Percentiles rank a stretch among this genome's conserved stretches.
These are phyloP conservation scores for Pachysandra terminalis DNA, from an alignment of 164 flowering plant species.

Conservation along the genomic window DNA sequence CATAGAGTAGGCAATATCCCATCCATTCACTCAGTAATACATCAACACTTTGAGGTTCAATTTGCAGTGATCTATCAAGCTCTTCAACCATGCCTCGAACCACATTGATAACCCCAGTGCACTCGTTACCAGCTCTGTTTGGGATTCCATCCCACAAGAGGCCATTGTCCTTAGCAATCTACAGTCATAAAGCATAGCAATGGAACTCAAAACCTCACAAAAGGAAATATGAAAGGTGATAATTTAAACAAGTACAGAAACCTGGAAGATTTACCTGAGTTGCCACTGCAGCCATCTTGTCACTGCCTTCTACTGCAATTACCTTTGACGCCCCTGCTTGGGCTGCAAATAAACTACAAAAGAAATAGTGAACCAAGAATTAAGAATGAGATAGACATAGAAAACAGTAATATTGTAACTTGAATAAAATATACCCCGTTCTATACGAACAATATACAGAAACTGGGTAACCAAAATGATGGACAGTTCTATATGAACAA, in stretches of 20 bases:
- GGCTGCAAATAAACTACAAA: slow-evolving; percentile 82
- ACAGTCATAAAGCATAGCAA: slow-evolving; percentile 18
- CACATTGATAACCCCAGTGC: slow-evolving; percentile 55
- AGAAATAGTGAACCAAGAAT: slow-evolving; percentile 11
- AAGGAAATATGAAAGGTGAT: not conserved
- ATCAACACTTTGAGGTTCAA: slow-evolving; percentile 75
- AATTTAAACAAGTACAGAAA: not conserved
- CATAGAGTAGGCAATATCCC: slow-evolving; percentile 96
- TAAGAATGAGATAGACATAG: not conserved
- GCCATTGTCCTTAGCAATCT: slow-evolving; percentile 87
- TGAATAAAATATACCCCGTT: not conserved
- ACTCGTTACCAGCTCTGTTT: slow-evolving; percentile 14
- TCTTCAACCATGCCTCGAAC: slow-evolving; percentile 92
- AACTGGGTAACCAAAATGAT: too few relatives aligned
- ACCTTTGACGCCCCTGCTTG: slow-evolving; percentile 91
- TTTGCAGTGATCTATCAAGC: slow-evolving; percentile 40
- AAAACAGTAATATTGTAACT: not conserved
- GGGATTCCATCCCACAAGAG: slow-evolving; percentile 30
- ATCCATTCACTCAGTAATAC: slow-evolving; percentile 95
- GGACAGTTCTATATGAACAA: too few relatives aligned
- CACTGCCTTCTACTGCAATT: slow-evolving; percentile 90
- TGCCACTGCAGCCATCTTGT: slow-evolving; percentile 86
- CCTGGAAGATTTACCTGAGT: slow-evolving; percentile 70
- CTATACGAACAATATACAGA: too few relatives aligned
- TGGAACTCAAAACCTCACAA: not conserved